These are phyloP conservation scores for Dalechampia spathulata DNA, from an alignment of 441 rosid genomes.

Conservation along the genomic window DNA sequence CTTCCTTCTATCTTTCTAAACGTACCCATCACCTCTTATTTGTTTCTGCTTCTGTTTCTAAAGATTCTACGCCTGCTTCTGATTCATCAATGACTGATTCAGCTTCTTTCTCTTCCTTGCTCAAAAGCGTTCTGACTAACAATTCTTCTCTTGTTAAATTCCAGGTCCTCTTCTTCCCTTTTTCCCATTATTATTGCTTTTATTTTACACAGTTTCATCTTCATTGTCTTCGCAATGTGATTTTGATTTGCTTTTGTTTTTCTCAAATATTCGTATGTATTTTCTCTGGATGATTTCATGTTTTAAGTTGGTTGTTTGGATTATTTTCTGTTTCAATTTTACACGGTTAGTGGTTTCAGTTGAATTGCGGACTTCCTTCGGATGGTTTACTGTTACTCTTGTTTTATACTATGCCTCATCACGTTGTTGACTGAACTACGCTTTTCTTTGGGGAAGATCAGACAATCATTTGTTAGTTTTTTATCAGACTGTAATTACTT, in stretches of 20 bases:
- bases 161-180: slow-evolving; percentile 5
- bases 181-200: neutral
- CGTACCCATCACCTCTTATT: neutral
- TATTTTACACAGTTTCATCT: neutral
- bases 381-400: neutral
- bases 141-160: slow-evolving; percentile 7
- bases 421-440: neutral
- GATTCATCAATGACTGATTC: slow-evolving; percentile 9
- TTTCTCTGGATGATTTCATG: neutral
- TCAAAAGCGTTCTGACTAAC: slow-evolving; percentile 7
- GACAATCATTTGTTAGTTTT: neutral
- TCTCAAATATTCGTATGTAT: neutral
- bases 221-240: too few species aligned
- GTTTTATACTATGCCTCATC: neutral
- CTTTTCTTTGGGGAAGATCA: neutral
- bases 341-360: too few species aligned
- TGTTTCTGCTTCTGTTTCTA: neutral
- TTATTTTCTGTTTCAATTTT: too few species aligned
- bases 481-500: too few species aligned
- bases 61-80: neutral
- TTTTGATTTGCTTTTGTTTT: neutral
- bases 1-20: neutral
- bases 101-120: slow-evolving; percentile 12
- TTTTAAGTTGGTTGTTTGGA: neutral
- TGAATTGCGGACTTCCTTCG: too few species aligned